phyloP scores from a whole-genome alignment of 1,284 basidiomycete species.

The Coriolopsis trogii region DNA sequence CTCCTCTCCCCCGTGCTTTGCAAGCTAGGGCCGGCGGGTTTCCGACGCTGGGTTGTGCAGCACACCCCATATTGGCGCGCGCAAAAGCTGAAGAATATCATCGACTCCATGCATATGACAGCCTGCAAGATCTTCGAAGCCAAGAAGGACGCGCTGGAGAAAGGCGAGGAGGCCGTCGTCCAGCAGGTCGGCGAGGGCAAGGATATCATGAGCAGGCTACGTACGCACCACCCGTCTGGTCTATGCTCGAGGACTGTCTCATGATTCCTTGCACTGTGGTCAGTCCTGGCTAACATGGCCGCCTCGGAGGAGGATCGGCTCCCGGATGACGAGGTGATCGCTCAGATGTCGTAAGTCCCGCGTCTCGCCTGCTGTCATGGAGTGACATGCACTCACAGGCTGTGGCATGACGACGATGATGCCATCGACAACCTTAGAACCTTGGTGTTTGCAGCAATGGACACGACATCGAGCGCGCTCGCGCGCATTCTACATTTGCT shows the following conservation, averaged over 20 bases:
- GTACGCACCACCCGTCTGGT: slow-evolving; percentile 21
- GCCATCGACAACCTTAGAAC: slow-evolving; percentile 8
- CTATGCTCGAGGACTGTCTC: accelerated
- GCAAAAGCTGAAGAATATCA: slow-evolving; percentile 14
- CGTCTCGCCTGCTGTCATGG: not conserved
- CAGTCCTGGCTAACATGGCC: slow-evolving; percentile 34
- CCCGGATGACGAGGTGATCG: slow-evolving; percentile 34
- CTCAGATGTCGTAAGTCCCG: slow-evolving; percentile 35
- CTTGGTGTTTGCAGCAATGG: slow-evolving; percentile 26
- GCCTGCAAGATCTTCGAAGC: slow-evolving; percentile 18
- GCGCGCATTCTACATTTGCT: slow-evolving; percentile 23
- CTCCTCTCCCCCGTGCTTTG: not conserved
- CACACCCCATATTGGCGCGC: slow-evolving; percentile 6
- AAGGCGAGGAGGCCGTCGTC: slow-evolving; percentile 25
- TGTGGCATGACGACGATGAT: not conserved
- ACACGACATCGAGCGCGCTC: slow-evolving; percentile 25
- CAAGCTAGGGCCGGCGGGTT: slow-evolving; percentile 8
- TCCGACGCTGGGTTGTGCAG: slow-evolving; percentile 16
- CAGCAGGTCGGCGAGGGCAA: slow-evolving; percentile 30
- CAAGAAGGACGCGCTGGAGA: slow-evolving; percentile 26
- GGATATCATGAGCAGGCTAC: slow-evolving; percentile 36
- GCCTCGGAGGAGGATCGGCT: slow-evolving; percentile 33
- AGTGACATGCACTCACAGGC: too few species aligned
- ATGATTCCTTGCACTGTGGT: not conserved
- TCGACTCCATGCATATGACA: slow-evolving; percentile 20